These are phyloP conservation scores for Fonsecaea nubica DNA, from an alignment of 2,329 filamentous ascomycete species.

Conservation along the genomic window DNA sequence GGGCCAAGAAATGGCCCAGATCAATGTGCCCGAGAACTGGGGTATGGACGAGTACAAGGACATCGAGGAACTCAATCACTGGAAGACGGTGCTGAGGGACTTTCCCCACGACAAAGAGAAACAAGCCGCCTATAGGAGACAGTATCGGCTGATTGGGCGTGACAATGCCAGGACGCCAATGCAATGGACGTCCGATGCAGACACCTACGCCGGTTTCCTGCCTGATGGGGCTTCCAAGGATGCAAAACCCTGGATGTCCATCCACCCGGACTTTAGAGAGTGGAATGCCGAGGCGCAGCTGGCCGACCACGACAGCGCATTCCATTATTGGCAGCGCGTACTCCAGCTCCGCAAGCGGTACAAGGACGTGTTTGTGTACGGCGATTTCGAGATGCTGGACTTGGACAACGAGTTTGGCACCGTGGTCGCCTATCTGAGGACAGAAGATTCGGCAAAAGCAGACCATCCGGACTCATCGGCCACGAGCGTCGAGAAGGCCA, in stretches of 20 bases:
- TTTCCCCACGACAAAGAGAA: slow-evolving; percentile 25
- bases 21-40: slow-evolving; percentile 61
- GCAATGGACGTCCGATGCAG: slow-evolving; percentile 63
- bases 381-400: slow-evolving; percentile 38
- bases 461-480: neutral
- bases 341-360: slow-evolving; percentile 63
- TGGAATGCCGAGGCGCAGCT: slow-evolving; percentile 66
- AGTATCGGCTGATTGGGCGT: slow-evolving; percentile 27
- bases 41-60: slow-evolving; percentile 52
- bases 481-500: neutral
- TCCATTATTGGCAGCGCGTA: slow-evolving; percentile 67
- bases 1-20: slow-evolving; percentile 67
- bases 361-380: slow-evolving; percentile 60
- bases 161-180: slow-evolving; percentile 73
- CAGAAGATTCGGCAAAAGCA: slow-evolving; percentile 13
- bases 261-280: slow-evolving; percentile 60
- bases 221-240: slow-evolving; percentile 13
- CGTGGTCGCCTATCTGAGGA: slow-evolving; percentile 33
- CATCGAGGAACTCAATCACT: slow-evolving; percentile 58
- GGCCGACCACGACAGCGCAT: slow-evolving; percentile 53
- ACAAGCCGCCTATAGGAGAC: slow-evolving; percentile 20
- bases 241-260: slow-evolving; percentile 64
- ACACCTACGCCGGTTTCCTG: slow-evolving; percentile 67
- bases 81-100: slow-evolving; percentile 43
- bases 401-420: slow-evolving; percentile 15